Conservation (phyloP, 768 basidiomycete species). For the Panellus pusillus region DNA sequence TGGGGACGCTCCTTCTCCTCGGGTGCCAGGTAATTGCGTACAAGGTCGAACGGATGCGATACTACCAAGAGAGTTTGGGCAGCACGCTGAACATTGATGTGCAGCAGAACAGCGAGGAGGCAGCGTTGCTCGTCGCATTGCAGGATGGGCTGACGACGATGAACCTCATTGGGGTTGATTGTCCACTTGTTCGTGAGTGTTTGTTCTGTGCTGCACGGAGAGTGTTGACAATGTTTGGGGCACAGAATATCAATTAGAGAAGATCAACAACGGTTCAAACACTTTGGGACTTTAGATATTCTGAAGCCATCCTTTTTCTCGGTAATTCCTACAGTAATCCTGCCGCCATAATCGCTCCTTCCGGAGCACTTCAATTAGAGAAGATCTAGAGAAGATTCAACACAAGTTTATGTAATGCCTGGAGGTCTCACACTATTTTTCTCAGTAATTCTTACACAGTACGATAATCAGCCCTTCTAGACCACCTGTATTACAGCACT, state of each 20-base stretch:
- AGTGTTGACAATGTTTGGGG: background rate
- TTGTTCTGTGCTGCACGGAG: too few relatives aligned
- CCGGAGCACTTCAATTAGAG: background rate
- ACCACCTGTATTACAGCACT: too few relatives aligned
- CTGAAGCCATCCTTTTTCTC: too few relatives aligned
- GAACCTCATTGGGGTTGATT: conserved; percentile 13
- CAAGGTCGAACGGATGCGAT: conserved; percentile 16
- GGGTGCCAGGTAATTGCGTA: conserved; percentile 15
- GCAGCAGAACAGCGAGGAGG: conserved; percentile 4
- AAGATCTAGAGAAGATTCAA: background rate
- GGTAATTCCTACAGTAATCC: too few relatives aligned
- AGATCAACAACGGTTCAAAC: conserved; percentile 19
- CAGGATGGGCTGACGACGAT: conserved; percentile 21
- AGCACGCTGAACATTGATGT: conserved; percentile 14
- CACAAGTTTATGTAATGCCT: too few relatives aligned
- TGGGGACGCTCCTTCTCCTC: conserved; percentile 21
- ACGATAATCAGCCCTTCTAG: too few relatives aligned
- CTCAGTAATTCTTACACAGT: too few relatives aligned
- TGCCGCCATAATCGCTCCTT: too few relatives aligned
- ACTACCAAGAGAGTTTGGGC: conserved; percentile 11
- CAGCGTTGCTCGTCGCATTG: conserved; percentile 12
- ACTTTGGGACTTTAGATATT: conserved; percentile 3
- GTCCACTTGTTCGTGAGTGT: conserved; percentile 20
- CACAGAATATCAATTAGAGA: conserved; percentile 16
- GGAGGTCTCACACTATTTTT: too few relatives aligned